Conservation (phyloP, 768 basidiomycete genomes). For the Tylopilus rubrobrunneus region DNA sequence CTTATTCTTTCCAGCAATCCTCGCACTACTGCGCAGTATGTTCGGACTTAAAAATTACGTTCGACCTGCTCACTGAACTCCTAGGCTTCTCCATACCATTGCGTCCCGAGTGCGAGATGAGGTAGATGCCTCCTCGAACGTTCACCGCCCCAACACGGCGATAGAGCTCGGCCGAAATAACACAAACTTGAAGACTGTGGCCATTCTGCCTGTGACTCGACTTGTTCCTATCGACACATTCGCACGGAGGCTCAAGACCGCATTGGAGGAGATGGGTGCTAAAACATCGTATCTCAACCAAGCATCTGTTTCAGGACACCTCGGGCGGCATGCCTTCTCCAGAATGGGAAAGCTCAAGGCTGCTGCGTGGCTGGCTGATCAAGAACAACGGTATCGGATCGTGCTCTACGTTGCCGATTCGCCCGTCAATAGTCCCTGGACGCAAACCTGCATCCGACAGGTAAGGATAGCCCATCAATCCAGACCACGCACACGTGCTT, state of each 20-base stretch:
- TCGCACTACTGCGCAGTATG: conserved; percentile 79
- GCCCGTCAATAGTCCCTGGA: conserved; percentile 93
- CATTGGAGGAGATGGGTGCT: conserved; percentile 91
- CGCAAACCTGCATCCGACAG: conserved; percentile 95
- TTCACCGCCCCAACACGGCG: conserved; percentile 47
- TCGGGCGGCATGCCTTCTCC: conserved; percentile 93
- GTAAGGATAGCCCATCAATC: conserved; percentile 35
- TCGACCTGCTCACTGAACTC: not conserved
- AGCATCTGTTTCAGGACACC: conserved; percentile 84
- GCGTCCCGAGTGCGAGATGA: conserved; percentile 88
- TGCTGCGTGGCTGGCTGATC: conserved; percentile 88
- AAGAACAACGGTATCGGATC: conserved; percentile 88
- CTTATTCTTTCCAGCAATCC: conserved; percentile 53
- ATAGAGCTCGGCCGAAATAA: conserved; percentile 74
- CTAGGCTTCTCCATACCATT: conserved; percentile 78
- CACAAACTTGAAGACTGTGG: conserved; percentile 89
- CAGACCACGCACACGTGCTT: conserved; percentile 3
- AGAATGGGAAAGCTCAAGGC: conserved; percentile 97
- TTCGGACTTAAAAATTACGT: not conserved
- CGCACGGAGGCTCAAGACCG: conserved; percentile 81
- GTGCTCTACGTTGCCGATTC: conserved; percentile 97
- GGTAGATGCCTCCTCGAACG: conserved; percentile 57
- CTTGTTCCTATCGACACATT: conserved; percentile 89
- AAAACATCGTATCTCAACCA: conserved; percentile 92
- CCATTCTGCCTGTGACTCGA: conserved; percentile 82